Base-by-base conservation (phyloP, 1,284 basidiomycete genomes). In the Ceratobasidium sp. region DNA sequence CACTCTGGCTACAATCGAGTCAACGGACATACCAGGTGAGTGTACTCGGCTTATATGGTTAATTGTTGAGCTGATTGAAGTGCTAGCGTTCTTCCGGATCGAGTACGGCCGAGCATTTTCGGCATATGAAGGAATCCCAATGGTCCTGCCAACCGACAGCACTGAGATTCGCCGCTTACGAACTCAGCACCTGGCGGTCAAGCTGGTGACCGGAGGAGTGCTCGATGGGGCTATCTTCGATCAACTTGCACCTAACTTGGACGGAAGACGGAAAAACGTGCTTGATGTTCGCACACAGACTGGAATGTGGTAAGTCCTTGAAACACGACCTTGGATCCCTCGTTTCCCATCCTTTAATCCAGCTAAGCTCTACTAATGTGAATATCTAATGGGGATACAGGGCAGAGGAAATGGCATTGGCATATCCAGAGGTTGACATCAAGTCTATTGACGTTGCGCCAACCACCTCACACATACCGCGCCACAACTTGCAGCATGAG, bases 261-360 rank as follows among this genome's bases (percentile, higher is more conserved):
- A 70, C 23, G 67, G 68, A 38, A 69, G 75, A 50, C 75, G 68
- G 17, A 66, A 76, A 52, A 50, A 62, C 17, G 73, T 79, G 26
- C 68, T 79, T 23, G 78, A 79, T 52, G 78, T 79, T 44, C 77
- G 77, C 59, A 79, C 75, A 26, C 76, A 76, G 26, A 76, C 73
- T 26, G 78, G 78, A n/a, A 50, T 77, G 26, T 79, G 78, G 78
- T 79, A 79, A 38, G 69, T 62, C 38, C n/a, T n/a, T n/a, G n/a
- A 46, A 13, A 6, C 44, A 13, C 44, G 44, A 46, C 13, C 44
- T 46, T 46, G 13, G 5, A 46, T 46, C 7, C 44, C 44, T 46
- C 44, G 13, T 6, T 13, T 6, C 13, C 44, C 13, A 5, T 13
- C 44, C 7, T 46, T 46, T 6, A 6, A 13, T 46, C 44, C 44